Evolutionary conservation across 352 stramenopile species (phyloP), one percentile per base, ranked within the genome.

Genomic region (Globisporangium radiosum): DNA sequence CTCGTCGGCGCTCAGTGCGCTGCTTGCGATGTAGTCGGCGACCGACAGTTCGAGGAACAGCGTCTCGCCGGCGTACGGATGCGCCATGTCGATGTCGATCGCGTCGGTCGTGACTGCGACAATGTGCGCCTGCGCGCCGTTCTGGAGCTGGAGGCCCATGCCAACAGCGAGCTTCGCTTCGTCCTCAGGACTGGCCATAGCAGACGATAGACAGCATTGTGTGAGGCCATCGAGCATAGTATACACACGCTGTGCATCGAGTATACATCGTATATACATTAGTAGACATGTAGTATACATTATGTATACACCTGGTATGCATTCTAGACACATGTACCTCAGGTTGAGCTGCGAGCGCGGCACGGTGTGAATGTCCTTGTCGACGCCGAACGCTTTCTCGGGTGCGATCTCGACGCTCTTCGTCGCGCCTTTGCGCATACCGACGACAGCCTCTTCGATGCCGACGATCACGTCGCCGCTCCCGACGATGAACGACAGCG

Each of bases 21-120:
- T 66, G 45, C 68, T 58, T 45, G 77, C 61, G 19, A 85, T 60
- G 53, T 87, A 68, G 54, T 91, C 81, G 19, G 92, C 72, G 38
- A 92, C 56, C 54, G 85, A 74, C 52, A 94, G 47, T 50, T 87
- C 85, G 9, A 90, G 77, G 37, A 73, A 85, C 39, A 94, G 68
- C 47, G 83, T 90, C 65, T 94, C 75, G n/a, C 82, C 82, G 8
- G 83, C 79, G 60, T 88, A 89, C 19, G 78, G 76, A 59, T 91
- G 81, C 17, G 81, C 73, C 48, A 90, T 54, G 54, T 94, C 81
- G 45, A 94, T 84, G 39, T 90, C 80, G 38, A 92, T 83, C 13
- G 60, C 72, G 15, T 94, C 77, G 17, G 77, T 67, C n/a, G 75
- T 81, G 44, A 94, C 64, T 49, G 78, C 73, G 39, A 92, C 72